Evolutionary conservation across 306 rosid species (phyloP), one percentile per base, ranked within the genome.

Genomic region (Malus fusca): DNA sequence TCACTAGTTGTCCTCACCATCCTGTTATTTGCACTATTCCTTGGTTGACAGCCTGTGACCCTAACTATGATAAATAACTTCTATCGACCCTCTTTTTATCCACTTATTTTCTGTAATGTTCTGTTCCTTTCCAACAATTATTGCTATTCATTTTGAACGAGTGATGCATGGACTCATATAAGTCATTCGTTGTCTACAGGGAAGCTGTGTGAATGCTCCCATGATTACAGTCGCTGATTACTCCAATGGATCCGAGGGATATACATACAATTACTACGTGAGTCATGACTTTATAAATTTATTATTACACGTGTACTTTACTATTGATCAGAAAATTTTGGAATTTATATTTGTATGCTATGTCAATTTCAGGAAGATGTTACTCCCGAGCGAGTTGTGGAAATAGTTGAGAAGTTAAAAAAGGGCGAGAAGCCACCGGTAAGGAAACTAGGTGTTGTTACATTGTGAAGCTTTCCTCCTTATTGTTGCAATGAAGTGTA

Each of bases 141-240:
- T 68, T 63, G 76, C 35, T 46, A 65, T 64, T 71, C 79, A 51
- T 63, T 6, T 69, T 82, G 30, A 68, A 33, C 68, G 35, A 55
- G 2, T 33, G 65, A 37, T 23, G 73, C 58, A 75, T 69, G 40
- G 26, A 66, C 60, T 52, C 58, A 80, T 62, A 25, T 72, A 67
- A 80, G 55, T 51, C 67, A 23, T 78, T 83, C 73, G 58, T 81
- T 46, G 79, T 73, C 66, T 84, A 85, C 89, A 96, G 99, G 99
- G 99, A 72, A 90, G 89, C 80, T 96, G 98, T 73, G 99, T 96
- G 72, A 96, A 96, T 75, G 99, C 98, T 66, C 98, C 99, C 44
- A 96, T 96, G 99, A 90, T 96, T 73, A 96, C 99, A 11, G 99
- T 96, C 46, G 99, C 98, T 40, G 99, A 96, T 80, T 96, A 96